These are phyloP conservation scores for Parafenestella ontariensis DNA, from an alignment of 2,329 filamentous ascomycete genomes.

Conservation along the genomic window DNA sequence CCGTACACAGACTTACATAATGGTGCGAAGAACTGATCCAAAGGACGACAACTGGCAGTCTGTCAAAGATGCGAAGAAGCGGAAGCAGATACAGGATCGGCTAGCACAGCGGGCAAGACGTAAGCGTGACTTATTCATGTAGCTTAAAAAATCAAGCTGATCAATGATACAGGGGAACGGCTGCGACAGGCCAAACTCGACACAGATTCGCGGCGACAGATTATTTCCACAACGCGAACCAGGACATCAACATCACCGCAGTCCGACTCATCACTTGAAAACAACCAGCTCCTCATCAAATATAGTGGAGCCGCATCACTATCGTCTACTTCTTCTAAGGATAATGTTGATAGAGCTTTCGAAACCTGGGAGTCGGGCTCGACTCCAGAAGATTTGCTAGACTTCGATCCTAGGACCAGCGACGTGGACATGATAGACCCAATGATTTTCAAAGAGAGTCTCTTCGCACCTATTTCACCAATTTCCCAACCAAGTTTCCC, in stretches of 20 bases:
- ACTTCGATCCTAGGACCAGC: not conserved
- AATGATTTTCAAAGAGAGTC: not conserved
- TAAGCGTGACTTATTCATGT: constrained; percentile 20
- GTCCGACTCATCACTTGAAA: not conserved
- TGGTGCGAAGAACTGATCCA: constrained; percentile 29
- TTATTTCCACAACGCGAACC: not conserved
- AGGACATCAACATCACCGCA: not conserved
- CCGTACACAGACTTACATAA: not conserved
- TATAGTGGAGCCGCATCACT: not conserved
- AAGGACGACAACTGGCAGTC: constrained; percentile 44
- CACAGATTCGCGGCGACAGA: not conserved
- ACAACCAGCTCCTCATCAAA: not conserved
- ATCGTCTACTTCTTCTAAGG: not conserved
- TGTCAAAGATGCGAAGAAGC: constrained; percentile 45
- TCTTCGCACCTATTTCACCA: constrained; percentile 4
- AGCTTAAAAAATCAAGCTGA: not conserved
- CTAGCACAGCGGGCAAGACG: constrained; percentile 49
- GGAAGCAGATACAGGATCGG: constrained; percentile 52
- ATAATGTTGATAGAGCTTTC: too few relatives aligned
- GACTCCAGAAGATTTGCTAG: not conserved
- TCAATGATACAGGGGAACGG: constrained; percentile 14
- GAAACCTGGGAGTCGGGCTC: not conserved
- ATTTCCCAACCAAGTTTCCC: constrained; percentile 13
- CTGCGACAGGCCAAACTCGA: constrained; percentile 12
- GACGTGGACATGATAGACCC: not conserved